Conservation (phyloP, 2,329 filamentous ascomycete genomes). For the Epicoccum sorghinum region DNA sequence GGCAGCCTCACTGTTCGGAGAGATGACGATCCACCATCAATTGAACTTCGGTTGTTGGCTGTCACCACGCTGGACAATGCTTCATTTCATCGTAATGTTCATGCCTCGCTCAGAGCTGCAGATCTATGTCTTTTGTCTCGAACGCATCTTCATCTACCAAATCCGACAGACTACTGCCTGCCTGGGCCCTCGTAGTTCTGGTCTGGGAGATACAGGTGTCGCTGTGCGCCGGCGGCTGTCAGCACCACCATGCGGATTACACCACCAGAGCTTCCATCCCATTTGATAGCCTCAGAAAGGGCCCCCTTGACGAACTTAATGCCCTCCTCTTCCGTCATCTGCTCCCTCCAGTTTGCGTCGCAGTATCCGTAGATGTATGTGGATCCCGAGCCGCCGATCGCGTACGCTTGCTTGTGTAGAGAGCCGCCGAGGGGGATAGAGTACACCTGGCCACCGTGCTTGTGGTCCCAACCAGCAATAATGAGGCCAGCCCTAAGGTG, state of each 20-base stretch:
- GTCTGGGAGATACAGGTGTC: slow-evolving; percentile 95
- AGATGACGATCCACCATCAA: not conserved
- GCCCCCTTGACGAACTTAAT: slow-evolving; percentile 92
- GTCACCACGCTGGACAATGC: slow-evolving; percentile 1
- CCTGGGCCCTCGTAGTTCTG: slow-evolving; percentile 77
- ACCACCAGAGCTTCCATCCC: slow-evolving; percentile 97
- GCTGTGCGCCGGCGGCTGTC: slow-evolving; percentile 84
- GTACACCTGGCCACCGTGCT: slow-evolving; percentile 96
- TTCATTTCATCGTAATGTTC: slow-evolving; percentile 21
- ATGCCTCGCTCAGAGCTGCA: slow-evolving; percentile 14
- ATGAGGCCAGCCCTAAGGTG: slow-evolving; percentile 83
- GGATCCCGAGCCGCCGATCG: slow-evolving; percentile 94
- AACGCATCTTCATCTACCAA: slow-evolving; percentile 6
- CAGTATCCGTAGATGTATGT: slow-evolving; percentile 99
- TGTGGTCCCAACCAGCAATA: slow-evolving; percentile 96
- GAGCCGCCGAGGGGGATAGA: slow-evolving; percentile 96
- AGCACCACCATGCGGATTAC: slow-evolving; percentile 98
- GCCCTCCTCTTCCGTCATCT: slow-evolving; percentile 90
- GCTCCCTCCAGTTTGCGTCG: slow-evolving; percentile 93
- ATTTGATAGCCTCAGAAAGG: slow-evolving; percentile 94
- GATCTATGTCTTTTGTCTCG: slow-evolving; percentile 18
- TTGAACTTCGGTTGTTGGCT: not conserved
- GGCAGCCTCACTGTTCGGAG: not conserved
- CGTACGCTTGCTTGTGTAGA: slow-evolving; percentile 94
- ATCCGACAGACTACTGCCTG: slow-evolving; percentile 48